A percentile compares a stretch with the other conserved stretches of the same genome.
Conservation (phyloP, 1,139 yeast genomes). For the Candida tropicalis region DNA sequence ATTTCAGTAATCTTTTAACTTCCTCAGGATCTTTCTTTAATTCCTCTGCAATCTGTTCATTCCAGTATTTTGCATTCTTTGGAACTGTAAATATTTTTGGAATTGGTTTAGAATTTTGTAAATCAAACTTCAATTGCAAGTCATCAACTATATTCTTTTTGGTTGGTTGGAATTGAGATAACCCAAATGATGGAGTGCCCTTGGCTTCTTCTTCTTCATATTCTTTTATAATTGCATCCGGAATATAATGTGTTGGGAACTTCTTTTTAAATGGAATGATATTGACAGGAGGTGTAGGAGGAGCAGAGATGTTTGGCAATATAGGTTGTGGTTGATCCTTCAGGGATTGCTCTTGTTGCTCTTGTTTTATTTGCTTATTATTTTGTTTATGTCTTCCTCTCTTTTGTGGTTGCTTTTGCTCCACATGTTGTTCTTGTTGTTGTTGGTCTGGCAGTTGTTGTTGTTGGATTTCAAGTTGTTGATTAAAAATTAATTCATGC, state of each 20-base stretch:
- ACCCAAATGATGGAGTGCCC: constrained; percentile 12
- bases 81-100: constrained; percentile 33
- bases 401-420: constrained; percentile 1
- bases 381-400: neutral
- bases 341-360: neutral
- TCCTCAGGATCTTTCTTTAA: constrained; percentile 27
- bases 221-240: constrained; percentile 27
- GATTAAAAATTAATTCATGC: neutral
- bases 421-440: constrained; percentile 7
- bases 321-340: constrained; percentile 5
- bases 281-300: constrained; percentile 5
- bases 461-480: neutral
- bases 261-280: constrained; percentile 22
- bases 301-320: neutral
- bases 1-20: constrained; percentile 20
- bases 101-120: constrained; percentile 41
- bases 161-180: constrained; percentile 38
- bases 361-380: constrained; percentile 3
- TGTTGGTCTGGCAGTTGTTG: constrained; percentile 6
- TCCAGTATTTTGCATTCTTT: constrained; percentile 32
- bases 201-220: constrained; percentile 19
- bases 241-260: constrained; percentile 42
- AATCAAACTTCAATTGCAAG: constrained; percentile 38
- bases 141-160: constrained; percentile 43
- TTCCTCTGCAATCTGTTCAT: constrained; percentile 25